Base-by-base conservation (phyloP, 495 filamentous ascomycete genomes). In the Astrocystis sublimbata region DNA sequence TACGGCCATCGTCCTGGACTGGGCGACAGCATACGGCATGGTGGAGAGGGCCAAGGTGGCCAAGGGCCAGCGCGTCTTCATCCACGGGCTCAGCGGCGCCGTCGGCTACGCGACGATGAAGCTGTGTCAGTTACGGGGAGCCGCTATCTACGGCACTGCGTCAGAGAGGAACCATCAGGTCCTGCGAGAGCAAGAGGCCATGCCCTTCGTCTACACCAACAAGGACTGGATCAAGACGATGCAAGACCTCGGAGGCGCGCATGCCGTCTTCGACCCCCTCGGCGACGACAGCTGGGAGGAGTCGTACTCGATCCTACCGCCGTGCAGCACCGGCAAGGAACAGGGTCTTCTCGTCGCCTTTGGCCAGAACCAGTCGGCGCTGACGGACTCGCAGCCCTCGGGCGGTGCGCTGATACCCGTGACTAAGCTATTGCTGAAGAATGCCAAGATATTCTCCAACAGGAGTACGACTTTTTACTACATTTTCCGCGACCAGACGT, bases 211-310 rank as follows among this genome's bases (percentile, higher is more conserved):
- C 17, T 81, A 81, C 71, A 71, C 62, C 26, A 67, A 77, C 62
- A 79, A 79, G 67, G 64, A 73, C 55, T 81, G 78, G 78, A 76
- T 79, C n/a, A 38, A 49, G 21, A 54, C 61, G 13, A 77, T 81
- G 76, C 69, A 72, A 35, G 67, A 55, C 0, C 58, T 75, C 4
- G 78, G 78, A 15, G 77, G 78, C 28, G 77, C 62, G 3, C 60
- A 79, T 46, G 74, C 68, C 28, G 74, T 79, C 43, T 79, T 79
- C 53, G 78, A 81, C 40, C 62, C 78, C 10, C 72, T 81, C 1
- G 77, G 78, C 26, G 78, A 71, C 64, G 77, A 79, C 33, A 74
- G 69, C 63, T 81, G 73, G 68, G 78, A 78, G 60, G 78, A 79
- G 61, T 76, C 74, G 23, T 79, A 64, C 65, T 66, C 65, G 13